Base-by-base conservation (phyloP, 2,329 filamentous ascomycete species). In the Fusarium continuum region DNA sequence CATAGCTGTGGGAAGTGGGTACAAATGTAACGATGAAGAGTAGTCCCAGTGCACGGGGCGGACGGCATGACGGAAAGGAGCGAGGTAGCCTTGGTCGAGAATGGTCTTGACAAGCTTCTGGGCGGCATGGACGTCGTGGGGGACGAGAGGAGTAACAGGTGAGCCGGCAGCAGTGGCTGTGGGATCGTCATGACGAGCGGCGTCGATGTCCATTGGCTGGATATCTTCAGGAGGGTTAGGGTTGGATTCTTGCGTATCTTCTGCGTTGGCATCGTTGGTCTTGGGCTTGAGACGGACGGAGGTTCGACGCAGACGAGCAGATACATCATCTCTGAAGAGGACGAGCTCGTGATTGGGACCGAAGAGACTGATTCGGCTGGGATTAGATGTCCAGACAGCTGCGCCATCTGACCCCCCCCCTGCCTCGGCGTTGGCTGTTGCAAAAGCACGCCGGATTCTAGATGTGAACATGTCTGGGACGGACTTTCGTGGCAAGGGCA, bases 21-120 rank as follows among this genome's bases (percentile, higher is more conserved):
- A 98, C 19, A 99, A 79, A 50, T 92, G 89, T 64, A 98, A 76
- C 4, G 90, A 80, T 6, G 86, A 83, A 0, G 88, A 88, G 74
- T 91, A 92, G 76, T 97, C 94, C 95, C 95, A 98, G 65, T 96
- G 86, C 5, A 97, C 85, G 0, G 95, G 95, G 2, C 94, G 86
- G 26, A 87, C 83, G 0, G 87, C 79, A n/a, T 93, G 83, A 0
- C 91, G 88, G 76, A 98, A 99, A 0, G 95, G 95, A 0, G 91
- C 88, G 10, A 99, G 84, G 64, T 92, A 91, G 6, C 92, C 92
- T 77, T 99, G 95, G 68, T 97, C 93, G 8, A 99, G 84, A 9
- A 99, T 75, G 0, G 94, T 97, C 74, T 97, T 96, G 70, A 96
- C 93, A 2, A 98, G 83, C 67, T 91, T 91, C 55, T 90, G 85